Percentiles rank a stretch among this genome's conserved stretches.
These are phyloP conservation scores for Aspergillus mulundensis DNA, from an alignment of 495 filamentous ascomycete genomes.

Conservation along the genomic window DNA sequence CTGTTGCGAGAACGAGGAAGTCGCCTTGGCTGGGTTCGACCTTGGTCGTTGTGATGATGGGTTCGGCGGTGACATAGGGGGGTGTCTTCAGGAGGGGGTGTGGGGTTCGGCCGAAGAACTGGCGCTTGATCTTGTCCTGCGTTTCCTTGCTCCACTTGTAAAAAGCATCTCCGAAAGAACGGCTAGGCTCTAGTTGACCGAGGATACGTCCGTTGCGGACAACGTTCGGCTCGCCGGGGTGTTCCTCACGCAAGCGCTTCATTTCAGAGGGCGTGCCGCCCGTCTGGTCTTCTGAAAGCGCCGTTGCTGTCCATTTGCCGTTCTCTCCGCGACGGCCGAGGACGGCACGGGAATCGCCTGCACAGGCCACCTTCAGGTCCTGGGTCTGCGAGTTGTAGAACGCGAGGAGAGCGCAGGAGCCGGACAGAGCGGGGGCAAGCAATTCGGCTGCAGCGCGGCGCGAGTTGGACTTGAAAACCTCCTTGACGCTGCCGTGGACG, in stretches of 20 bases:
- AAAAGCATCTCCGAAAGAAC: constrained; percentile 91
- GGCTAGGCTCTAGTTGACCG: constrained; percentile 83
- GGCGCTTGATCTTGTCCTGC: constrained; percentile 70
- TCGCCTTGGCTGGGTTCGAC: constrained; percentile 87
- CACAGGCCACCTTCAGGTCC: constrained; percentile 83
- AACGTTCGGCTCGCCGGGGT: constrained; percentile 83
- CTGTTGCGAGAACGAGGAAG: constrained; percentile 94
- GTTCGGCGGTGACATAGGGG: constrained; percentile 97
- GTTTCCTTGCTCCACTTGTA: constrained; percentile 94
- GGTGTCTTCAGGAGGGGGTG: constrained; percentile 76
- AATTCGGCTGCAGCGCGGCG: constrained; percentile 84
- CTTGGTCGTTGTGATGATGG: constrained; percentile 90
- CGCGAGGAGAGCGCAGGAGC: constrained; percentile 91
- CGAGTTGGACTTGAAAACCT: constrained; percentile 80
- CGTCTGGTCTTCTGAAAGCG: constrained; percentile 89
- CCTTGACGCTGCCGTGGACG: constrained; percentile 80
- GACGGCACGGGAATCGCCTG: constrained; percentile 91
- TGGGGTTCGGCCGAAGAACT: constrained; percentile 79
- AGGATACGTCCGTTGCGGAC: constrained; percentile 84
- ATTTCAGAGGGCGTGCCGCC: constrained; percentile 80
- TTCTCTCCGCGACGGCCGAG: constrained; percentile 71
- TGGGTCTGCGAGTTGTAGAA: constrained; percentile 90
- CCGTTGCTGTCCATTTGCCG: constrained; percentile 90
- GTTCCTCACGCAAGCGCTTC: constrained; percentile 72
- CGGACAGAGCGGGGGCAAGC: constrained; percentile 87